These are phyloP conservation scores for Phialemoniopsis sp. DNA, from an alignment of 2,329 filamentous ascomycete genomes.

Conservation along the genomic window DNA sequence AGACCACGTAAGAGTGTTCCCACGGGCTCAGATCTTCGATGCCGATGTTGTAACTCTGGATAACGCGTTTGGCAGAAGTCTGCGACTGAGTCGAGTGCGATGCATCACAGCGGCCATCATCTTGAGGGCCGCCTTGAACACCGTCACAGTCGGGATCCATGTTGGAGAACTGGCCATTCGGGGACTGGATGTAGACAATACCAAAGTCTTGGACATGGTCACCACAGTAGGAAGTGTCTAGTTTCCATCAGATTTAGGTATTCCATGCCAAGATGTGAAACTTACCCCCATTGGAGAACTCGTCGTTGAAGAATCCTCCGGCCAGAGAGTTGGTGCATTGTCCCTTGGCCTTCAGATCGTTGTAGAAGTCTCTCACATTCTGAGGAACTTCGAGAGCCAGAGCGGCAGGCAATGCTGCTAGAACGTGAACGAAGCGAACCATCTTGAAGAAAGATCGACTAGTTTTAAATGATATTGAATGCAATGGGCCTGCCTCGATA, in stretches of 20 bases:
- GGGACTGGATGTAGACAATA: conserved; percentile 40
- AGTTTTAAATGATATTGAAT: too few species aligned
- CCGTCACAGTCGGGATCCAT: conserved; percentile 60
- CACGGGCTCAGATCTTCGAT: conserved; percentile 43
- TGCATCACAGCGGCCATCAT: conserved; percentile 37
- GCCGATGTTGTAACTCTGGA: conserved; percentile 27
- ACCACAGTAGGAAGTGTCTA: conserved; percentile 31
- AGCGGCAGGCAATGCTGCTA: background rate
- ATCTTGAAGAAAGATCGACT: too few species aligned
- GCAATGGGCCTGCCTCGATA: too few species aligned
- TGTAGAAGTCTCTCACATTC: conserved; percentile 22
- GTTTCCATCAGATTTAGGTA: background rate
- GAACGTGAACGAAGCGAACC: background rate
- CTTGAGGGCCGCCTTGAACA: conserved; percentile 27
- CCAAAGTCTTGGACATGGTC: conserved; percentile 27
- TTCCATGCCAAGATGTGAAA: background rate
- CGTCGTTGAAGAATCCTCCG: conserved; percentile 23
- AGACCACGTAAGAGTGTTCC: conserved; percentile 48
- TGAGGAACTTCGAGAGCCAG: conserved; percentile 14
- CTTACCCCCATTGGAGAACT: conserved; percentile 18
- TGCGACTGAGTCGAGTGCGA: conserved; percentile 32
- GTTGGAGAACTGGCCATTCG: conserved; percentile 36
- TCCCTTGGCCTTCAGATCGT: conserved; percentile 20
- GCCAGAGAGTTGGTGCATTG: conserved; percentile 22
- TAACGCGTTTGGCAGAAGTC: conserved; percentile 37